Base-by-base conservation (phyloP, 352 stramenopile species). In the Pythium pyrilobum region DNA sequence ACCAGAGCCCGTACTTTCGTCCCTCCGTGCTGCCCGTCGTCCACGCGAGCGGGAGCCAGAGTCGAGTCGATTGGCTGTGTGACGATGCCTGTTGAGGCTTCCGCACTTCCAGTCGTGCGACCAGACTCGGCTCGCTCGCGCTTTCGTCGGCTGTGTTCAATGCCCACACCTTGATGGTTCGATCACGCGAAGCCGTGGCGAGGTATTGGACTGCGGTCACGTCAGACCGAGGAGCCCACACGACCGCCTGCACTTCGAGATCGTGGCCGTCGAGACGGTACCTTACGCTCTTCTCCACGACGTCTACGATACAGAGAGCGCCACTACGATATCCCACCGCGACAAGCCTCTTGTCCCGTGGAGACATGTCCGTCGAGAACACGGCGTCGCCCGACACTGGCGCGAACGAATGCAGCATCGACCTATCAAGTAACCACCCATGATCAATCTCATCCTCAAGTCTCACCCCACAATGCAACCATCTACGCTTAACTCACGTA, bases 11-110 rank as follows among this genome's bases (percentile, higher is more conserved):
- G 32, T 72, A 60, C n/a, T 58, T 56, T 27, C 34, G 6, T 23
- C 13, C 42, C 18, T 42, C 48, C 0, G 38, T 12, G 13, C 11
- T 38, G 13, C 23, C 51, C 12, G 53, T 52, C 41, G 62, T 78
- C 81, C 81, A 92, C 15, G 73, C 70, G n/a, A 88, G 59, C 7
- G 78, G 78, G 11, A 92, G 47, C 81, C 81, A 92, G 12, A 92
- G 62, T 1, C 84, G 77, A 29, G 83, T 85, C 7, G 75, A 64
- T 34, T 89, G 78, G n/a, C 67, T 80, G 49, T 74, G 76, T 7
- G 76, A 85, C 33, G 82, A 69, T 1, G 66, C 62, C 31, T 87
- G 74, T 42, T 89, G 85, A 15, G 65, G 55, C n/a, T 75, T 84
- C n/a, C 78, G 81, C 12, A 89, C 59, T 20, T 67, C 66, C 5